These are phyloP conservation scores for Solanum hybrid DNA, from an alignment of 305 asterid species.

Conservation along the genomic window DNA sequence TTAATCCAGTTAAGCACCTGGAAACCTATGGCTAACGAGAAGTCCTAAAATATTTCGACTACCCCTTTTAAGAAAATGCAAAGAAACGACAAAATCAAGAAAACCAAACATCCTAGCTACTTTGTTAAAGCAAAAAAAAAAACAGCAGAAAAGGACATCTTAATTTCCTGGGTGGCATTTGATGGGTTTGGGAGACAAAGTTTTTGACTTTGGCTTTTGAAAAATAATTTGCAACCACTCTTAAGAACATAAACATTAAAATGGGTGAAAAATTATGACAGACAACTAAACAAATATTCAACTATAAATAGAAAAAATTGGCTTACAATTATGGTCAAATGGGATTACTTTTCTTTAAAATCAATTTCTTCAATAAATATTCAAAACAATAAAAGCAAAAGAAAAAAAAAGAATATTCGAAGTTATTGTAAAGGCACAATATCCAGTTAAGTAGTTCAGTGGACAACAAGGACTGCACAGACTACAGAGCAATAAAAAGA, in stretches of 20 bases:
- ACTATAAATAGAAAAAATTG: not conserved
- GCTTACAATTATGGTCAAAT: not conserved
- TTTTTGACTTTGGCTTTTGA: not conserved
- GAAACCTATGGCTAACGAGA: not conserved
- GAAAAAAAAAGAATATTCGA: not conserved
- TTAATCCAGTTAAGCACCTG: not conserved
- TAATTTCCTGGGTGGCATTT: not conserved
- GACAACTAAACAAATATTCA: not conserved
- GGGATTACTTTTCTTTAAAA: not conserved
- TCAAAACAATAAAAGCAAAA: not conserved
- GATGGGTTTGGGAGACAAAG: not conserved
- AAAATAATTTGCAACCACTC: not conserved
- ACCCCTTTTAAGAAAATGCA: not conserved
- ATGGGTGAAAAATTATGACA: not conserved
- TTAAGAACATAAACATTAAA: not conserved
- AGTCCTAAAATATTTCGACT: not conserved
- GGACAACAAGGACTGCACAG: not conserved
- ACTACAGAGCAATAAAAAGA: not conserved
- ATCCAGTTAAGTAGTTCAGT: slow-evolving; percentile 2
- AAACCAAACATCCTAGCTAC: not conserved
- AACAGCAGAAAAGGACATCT: not conserved
- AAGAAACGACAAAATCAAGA: not conserved
- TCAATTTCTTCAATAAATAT: not conserved
- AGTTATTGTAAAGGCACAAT: not conserved
- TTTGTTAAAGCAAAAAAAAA: too few relatives aligned